A percentile compares a stretch with the other conserved stretches of the same genome.
These are phyloP conservation scores for Ostreobium quekettii DNA, from an alignment of 139 green algal genomes.

Conservation along the genomic window DNA sequence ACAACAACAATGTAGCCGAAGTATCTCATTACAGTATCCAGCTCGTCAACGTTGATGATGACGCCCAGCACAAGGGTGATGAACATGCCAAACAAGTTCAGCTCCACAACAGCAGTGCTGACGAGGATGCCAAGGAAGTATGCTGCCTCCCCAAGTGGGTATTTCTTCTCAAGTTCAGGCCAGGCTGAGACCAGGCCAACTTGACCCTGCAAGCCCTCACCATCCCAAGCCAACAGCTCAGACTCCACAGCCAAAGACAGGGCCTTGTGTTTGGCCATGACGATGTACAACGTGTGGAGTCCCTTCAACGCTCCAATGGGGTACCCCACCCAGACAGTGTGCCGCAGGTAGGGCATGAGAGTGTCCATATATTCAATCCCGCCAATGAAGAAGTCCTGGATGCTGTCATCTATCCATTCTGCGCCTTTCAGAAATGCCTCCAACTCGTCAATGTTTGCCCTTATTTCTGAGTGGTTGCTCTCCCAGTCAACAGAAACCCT, in stretches of 20 bases:
- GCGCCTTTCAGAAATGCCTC: too few species aligned
- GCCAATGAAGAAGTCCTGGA: too few species aligned
- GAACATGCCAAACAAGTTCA: background rate
- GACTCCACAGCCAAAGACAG: background rate
- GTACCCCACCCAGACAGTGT: too few species aligned
- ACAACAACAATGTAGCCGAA: background rate
- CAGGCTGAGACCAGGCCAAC: too few species aligned
- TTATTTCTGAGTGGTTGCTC: too few species aligned
- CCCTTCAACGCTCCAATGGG: background rate
- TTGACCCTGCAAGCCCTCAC: too few species aligned
- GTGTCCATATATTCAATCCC: too few species aligned
- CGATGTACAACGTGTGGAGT: background rate
- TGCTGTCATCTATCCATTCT: too few species aligned
- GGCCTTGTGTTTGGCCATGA: background rate
- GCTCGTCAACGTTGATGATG: background rate
- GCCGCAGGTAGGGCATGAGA: too few species aligned
- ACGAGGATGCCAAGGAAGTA: conserved; percentile 1
- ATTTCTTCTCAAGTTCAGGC: conserved; percentile 3
- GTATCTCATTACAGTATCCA: background rate
- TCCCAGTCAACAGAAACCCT: too few species aligned
- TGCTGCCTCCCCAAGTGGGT: background rate
- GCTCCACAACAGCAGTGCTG: background rate
- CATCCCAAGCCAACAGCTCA: background rate
- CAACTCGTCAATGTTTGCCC: too few species aligned
- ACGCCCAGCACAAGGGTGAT: background rate